Evolutionary conservation across 129 eudicot genomes (phyloP), one percentile per base, ranked within the genome.

Genomic region (Ambrosia trifida): DNA sequence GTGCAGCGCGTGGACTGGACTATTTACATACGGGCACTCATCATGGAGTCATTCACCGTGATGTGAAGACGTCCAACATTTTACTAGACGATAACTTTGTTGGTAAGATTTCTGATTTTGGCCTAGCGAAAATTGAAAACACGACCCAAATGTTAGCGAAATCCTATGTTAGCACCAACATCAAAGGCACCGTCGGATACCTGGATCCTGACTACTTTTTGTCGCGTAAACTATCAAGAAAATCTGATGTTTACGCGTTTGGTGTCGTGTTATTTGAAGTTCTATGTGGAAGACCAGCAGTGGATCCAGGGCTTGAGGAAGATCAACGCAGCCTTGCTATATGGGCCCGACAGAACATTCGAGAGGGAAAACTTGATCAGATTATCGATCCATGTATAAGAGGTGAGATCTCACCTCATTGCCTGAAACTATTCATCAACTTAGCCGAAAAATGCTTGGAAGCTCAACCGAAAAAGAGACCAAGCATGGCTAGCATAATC

Each of bases 231-330:
- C 67, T 81, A n/a, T 68, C 85, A 0, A 66, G 82, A 65, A 74
- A 84, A 70, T 76, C 85, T 3, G 85, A 84, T 51, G 82, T 81
- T 1, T 84, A 80, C n/a, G 82, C 88, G 20, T 80, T 84, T 47
- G 88, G 88, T 13, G 88, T 84, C 4, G 83, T 84, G 45, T 74
- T 84, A 61, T 78, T 84, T 56, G 88, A 80, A 70, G 88, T 84
- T 13, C 52, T 84, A 62, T 85, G 89, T 54, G 91, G 87, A 17
- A 75, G 85, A 46, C 83, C 83, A 38, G 87, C 87, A 3, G 80
- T 85, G 18, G 87, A 85, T 68, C 60, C 73, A 5, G 80, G 72
- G 41, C 72, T 80, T 28, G 81, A 72, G 46, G 87, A 73, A 75
- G 83, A 85, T 18, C 81, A 83, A 64, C 76, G 72, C 31, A 58